These are phyloP conservation scores for Penicillium concentricum DNA, from an alignment of 2,329 filamentous ascomycete species.

Conservation along the genomic window DNA sequence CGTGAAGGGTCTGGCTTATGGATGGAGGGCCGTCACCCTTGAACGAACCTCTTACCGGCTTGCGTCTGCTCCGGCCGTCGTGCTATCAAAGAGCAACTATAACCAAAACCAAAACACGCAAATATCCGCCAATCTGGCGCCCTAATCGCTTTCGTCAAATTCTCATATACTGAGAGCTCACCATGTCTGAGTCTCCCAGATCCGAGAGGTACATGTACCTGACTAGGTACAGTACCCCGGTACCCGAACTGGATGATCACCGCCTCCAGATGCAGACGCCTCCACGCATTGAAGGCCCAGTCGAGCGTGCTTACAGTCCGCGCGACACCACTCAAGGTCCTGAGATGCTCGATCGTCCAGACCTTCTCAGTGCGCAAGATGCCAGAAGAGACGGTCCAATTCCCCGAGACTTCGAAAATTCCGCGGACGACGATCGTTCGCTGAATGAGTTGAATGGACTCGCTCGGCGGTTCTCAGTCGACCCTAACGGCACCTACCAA, in stretches of 20 bases:
- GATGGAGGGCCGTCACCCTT: conserved; percentile 35
- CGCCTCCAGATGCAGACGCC: conserved; percentile 53
- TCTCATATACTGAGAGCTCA: conserved; percentile 10
- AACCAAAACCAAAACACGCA: background rate
- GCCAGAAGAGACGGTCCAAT: conserved; percentile 47
- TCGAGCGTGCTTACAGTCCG: conserved; percentile 34
- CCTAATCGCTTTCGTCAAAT: conserved; percentile 6
- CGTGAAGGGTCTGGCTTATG: conserved; percentile 44
- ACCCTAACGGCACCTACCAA: conserved; percentile 41
- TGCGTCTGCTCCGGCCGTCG: conserved; percentile 25
- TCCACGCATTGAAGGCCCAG: conserved; percentile 35
- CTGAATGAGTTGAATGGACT: conserved; percentile 35
- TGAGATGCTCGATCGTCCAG: conserved; percentile 49
- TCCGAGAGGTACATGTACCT: conserved; percentile 63
- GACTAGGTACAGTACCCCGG: conserved; percentile 63
- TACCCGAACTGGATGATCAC: conserved; percentile 78
- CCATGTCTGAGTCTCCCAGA: conserved; percentile 56
- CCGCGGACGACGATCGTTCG: conserved; percentile 68
- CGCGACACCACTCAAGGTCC: conserved; percentile 47
- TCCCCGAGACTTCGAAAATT: conserved; percentile 83
- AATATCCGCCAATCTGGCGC: conserved; percentile 19
- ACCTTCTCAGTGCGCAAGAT: conserved; percentile 49
- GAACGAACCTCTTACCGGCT: conserved; percentile 29
- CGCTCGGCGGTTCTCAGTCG: conserved; percentile 41
- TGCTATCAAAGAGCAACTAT: conserved; percentile 21